Conservation (phyloP, 495 filamentous ascomycete species). For the Entonaema liquescens region DNA sequence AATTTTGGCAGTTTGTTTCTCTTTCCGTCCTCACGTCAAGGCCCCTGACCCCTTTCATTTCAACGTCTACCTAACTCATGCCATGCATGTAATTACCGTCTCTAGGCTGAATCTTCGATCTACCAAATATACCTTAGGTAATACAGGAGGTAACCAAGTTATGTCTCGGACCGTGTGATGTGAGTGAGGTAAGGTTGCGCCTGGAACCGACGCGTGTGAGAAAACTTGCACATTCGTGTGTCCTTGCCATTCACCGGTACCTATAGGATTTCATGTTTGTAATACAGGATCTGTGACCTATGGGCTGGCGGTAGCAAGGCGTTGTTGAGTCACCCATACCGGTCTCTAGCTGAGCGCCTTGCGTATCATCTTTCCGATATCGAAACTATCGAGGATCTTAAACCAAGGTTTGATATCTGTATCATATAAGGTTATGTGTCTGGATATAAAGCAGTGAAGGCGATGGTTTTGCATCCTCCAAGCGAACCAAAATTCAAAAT, state of each 20-base stretch:
- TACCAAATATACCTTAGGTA: too few species aligned
- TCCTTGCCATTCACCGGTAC: neutral
- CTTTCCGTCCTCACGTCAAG: slow-evolving; percentile 12
- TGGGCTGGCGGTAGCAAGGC: slow-evolving; percentile 4
- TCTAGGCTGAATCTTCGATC: slow-evolving; percentile 19
- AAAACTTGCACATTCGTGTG: slow-evolving; percentile 9
- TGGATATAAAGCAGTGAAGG: slow-evolving; percentile 2
- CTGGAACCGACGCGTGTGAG: slow-evolving; percentile 15
- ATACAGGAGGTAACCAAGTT: slow-evolving; percentile 10
- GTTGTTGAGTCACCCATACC: neutral
- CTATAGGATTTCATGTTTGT: neutral
- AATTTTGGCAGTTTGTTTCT: slow-evolving; percentile 23
- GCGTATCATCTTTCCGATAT: slow-evolving; percentile 1
- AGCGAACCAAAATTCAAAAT: neutral
- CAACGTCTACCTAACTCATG: neutral
- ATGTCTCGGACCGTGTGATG: slow-evolving; percentile 14
- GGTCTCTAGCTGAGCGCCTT: neutral
- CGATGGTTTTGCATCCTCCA: slow-evolving; percentile 5
- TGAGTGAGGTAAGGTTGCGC: neutral
- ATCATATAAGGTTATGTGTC: neutral
- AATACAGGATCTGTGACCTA: neutral
- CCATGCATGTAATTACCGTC: neutral
- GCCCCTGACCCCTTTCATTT: slow-evolving; percentile 34
- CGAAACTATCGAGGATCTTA: neutral
- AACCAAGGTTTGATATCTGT: neutral